Evolutionary conservation across 257 asterid genomes (phyloP).

Genomic region (Nicotiana noctiflora): DNA sequence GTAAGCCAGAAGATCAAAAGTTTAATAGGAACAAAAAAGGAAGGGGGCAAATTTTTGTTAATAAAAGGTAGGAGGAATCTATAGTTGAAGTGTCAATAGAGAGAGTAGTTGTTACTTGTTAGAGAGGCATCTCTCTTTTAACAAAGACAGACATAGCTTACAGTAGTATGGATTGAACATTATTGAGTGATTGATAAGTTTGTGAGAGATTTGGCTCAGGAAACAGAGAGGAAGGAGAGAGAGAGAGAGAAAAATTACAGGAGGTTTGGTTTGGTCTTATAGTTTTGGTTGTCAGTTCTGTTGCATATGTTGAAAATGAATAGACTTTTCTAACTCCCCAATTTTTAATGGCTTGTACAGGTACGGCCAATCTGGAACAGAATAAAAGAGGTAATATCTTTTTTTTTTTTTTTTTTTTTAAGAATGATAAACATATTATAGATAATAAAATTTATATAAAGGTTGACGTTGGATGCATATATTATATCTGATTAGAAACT

Average conservation of each 20-base stretch:
- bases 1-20: slow-evolving; percentile 7
- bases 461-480: too few relatives aligned
- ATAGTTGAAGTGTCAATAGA: slow-evolving; percentile 47
- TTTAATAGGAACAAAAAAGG: background rate
- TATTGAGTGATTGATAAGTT: background rate
- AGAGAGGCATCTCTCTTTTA: slow-evolving; percentile 20
- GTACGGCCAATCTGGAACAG: too few relatives aligned
- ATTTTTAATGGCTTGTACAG: too few relatives aligned
- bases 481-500: too few relatives aligned
- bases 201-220: slow-evolving; percentile 21
- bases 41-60: background rate
- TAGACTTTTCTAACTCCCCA: background rate
- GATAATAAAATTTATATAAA: too few relatives aligned
- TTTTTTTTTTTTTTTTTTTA: too few relatives aligned
- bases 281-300: slow-evolving; percentile 15
- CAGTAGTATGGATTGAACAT: background rate
- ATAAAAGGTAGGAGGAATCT: slow-evolving; percentile 14
- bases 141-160: slow-evolving; percentile 10
- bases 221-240: slow-evolving; percentile 14
- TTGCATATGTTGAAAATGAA: background rate
- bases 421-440: too few relatives aligned
- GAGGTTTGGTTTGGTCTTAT: slow-evolving; percentile 3
- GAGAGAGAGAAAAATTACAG: background rate
- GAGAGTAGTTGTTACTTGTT: slow-evolving; percentile 34
- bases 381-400: too few relatives aligned